These are phyloP conservation scores for Sporothrix phasma DNA, from an alignment of 2,329 filamentous ascomycete genomes.

Conservation along the genomic window DNA sequence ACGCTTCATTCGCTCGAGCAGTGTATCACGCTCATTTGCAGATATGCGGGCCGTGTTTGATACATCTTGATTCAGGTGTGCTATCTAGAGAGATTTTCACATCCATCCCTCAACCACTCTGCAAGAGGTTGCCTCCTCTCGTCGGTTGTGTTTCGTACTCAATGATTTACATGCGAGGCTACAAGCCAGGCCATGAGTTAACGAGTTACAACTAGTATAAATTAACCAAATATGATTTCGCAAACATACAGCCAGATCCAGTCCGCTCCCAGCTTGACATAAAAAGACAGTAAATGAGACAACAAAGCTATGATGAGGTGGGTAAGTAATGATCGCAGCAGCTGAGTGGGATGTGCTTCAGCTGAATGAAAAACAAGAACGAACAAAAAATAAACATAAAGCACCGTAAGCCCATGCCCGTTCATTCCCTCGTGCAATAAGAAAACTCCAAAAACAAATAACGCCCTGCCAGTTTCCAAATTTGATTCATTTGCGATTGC, in stretches of 20 bases:
- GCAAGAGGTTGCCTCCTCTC: no score
- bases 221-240: neutral
- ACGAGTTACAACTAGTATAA: neutral
- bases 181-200: neutral
- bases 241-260: neutral
- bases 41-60: no score
- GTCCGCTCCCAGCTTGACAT: neutral
- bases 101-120: no score
- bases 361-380: neutral
- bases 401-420: neutral
- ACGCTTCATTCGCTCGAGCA: no score
- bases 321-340: neutral
- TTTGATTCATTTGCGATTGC: neutral
- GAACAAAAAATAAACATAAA: neutral
- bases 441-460: neutral
- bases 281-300: neutral
- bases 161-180: no score
- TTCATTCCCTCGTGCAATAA: constrained; percentile 1
- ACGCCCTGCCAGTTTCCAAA: neutral
- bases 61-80: no score
- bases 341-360: neutral
- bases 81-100: no score
- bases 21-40: no score
- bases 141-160: no score
- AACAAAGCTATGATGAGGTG: neutral